Base-by-base conservation (phyloP, 1,284 basidiomycete genomes). In the Microbotryum lychnidis-dioicae region DNA sequence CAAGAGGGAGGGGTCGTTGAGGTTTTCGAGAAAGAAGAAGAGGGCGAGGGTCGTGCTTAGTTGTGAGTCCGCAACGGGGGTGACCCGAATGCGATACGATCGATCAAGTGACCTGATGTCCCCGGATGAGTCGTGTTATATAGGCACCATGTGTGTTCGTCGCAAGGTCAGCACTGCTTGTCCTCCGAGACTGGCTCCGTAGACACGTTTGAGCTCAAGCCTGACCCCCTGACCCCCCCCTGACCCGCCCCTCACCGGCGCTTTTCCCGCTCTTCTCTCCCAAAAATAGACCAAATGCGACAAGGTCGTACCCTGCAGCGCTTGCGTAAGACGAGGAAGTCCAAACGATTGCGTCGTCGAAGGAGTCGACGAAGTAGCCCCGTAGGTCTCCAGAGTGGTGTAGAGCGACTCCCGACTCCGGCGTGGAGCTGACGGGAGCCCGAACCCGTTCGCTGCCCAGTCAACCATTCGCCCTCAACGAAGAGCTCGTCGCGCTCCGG, bases 381-480 rank as follows among this genome's bases (percentile, higher is more conserved):
- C 47, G 55, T 56, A 16, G 7, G 48, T 27, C 21, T 12, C n/a
- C 14, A 14, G 25, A 49, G 21, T 10, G n/a, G n/a, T 8, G n/a
- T 10, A 27, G 25, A 27, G 14, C 10, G 55, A 31, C 8, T 50
- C 12, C 29, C 18, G n/a, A 16, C 31, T 23, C 6, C 3, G 9
- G 3, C 5, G 37, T 42, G 16, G 16, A 42, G 37, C 37, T 42
- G 14, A 42, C 14, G 1, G 12, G 10, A 27, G 12, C 18, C 27
- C 47, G 8, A 6, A 18, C n/a, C n/a, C 10, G 27, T 31, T 52
- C 27, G n/a, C 37, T 20, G 45, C 47, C 6, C 16, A 21, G 33
- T 3, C 55, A 56, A 37, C 55, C 55, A 9, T 56, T 56, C 47
- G 55, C 55, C 4, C 47, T 56, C 29, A 56, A 56, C 55, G 47